A percentile compares a stretch with the other conserved stretches of the same genome.
phyloP scores from a whole-genome alignment of 1,139 yeast species.

The Yamadazyma mexicana region DNA sequence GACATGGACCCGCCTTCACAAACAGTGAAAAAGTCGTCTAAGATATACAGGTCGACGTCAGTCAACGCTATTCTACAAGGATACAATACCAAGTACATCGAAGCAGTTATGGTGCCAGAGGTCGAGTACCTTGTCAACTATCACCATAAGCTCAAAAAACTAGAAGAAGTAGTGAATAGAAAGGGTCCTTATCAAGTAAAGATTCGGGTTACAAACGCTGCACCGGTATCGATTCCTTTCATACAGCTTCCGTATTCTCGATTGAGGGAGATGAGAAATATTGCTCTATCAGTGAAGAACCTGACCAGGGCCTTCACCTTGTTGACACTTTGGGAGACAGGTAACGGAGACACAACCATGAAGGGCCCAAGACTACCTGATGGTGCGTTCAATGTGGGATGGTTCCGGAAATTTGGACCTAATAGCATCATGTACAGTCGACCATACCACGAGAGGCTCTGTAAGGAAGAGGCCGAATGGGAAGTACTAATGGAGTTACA shows the following conservation, averaged over 20 bases:
- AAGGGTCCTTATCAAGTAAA: constrained; percentile 42
- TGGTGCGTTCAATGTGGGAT: constrained; percentile 26
- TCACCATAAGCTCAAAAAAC: constrained; percentile 22
- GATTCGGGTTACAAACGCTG: constrained; percentile 32
- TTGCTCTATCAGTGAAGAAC: constrained; percentile 35
- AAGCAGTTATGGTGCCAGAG: constrained; percentile 36
- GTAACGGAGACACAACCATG: constrained; percentile 10
- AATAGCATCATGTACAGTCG: constrained; percentile 31
- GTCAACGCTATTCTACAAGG: constrained; percentile 22
- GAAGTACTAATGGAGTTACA: constrained; percentile 26
- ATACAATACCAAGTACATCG: constrained; percentile 36
- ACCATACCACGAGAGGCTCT: constrained; percentile 25
- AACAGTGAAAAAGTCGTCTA: constrained; percentile 7
- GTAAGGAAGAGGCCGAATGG: constrained; percentile 29
- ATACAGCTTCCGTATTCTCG: constrained; percentile 28
- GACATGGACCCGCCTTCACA: constrained; percentile 10
- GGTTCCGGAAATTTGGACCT: constrained; percentile 29
- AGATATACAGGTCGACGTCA: constrained; percentile 15
- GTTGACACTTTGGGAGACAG: constrained; percentile 28
- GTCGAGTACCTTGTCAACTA: constrained; percentile 38
- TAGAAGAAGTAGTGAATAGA: constrained; percentile 23
- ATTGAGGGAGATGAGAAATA: constrained; percentile 19
- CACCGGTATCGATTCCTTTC: constrained; percentile 30
- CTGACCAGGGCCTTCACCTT: constrained; percentile 25
- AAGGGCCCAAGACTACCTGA: constrained; percentile 16